Conservation (phyloP, 176 grass and related monocot species). For the Paspalum notatum region DNA sequence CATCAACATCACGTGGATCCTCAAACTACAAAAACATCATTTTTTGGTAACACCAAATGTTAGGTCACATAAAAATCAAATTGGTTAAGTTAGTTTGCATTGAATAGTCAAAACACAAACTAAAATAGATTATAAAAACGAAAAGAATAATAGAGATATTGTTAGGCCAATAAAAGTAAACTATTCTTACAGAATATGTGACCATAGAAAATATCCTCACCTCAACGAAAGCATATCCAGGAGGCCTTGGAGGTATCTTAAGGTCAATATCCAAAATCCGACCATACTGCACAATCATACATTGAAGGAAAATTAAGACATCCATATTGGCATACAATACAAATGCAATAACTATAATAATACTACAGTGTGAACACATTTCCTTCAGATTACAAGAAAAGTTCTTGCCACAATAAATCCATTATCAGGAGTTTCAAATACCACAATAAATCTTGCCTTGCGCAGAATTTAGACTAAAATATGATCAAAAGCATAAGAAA, state of each 20-base stretch:
- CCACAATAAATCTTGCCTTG: not conserved
- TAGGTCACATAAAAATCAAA: conserved; percentile 2
- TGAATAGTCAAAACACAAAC: not conserved
- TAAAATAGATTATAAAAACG: conserved; percentile 4
- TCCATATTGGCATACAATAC: not conserved
- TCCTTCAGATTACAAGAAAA: not conserved
- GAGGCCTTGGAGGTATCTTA: conserved; percentile 96
- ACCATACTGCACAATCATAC: conserved; percentile 71
- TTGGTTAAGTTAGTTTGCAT: not conserved
- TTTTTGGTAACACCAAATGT: conserved; percentile 17
- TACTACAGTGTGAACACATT: not conserved
- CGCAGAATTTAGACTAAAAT: not conserved
- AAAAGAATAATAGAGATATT: not conserved
- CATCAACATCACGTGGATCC: conserved; percentile 86
- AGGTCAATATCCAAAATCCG: conserved; percentile 86
- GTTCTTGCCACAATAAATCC: not conserved
- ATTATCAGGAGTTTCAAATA: not conserved
- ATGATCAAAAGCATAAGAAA: not conserved
- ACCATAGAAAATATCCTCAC: conserved; percentile 43
- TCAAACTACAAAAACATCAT: conserved; percentile 68
- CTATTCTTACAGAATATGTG: conserved; percentile 10
- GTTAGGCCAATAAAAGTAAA: not conserved
- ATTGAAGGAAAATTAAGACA: conserved; percentile 4
- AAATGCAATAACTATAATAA: not conserved
- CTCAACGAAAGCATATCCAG: conserved; percentile 95